phyloP scores from a whole-genome alignment of 345 rosid species.

The Lepidium aucheri region DNA sequence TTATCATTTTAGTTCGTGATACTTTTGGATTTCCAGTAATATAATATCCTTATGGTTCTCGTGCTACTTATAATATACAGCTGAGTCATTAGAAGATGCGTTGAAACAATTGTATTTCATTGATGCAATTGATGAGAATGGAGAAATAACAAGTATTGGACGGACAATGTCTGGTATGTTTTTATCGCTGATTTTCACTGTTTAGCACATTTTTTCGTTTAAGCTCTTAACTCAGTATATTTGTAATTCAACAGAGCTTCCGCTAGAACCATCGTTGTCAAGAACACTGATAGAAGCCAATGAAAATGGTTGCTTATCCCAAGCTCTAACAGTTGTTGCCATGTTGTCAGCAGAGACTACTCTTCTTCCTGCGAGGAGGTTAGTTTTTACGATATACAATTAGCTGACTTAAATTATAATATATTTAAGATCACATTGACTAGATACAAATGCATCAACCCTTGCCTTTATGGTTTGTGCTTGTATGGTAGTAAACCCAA shows the following conservation, averaged over 20 bases:
- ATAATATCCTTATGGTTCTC: not conserved
- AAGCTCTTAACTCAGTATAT: not conserved
- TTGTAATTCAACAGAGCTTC: slow-evolving; percentile 61
- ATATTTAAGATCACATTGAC: slow-evolving; percentile 2
- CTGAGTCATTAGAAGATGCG: slow-evolving; percentile 82
- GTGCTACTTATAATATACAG: slow-evolving; percentile 35
- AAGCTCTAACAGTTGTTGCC: slow-evolving; percentile 91
- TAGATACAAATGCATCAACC: not conserved
- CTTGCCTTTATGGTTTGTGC: not conserved
- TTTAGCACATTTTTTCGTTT: not conserved
- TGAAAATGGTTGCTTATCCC: slow-evolving; percentile 71
- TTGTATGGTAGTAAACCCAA: slow-evolving; percentile 40
- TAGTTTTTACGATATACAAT: slow-evolving; percentile 16
- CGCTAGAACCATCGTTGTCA: slow-evolving; percentile 92
- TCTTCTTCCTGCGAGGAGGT: slow-evolving; percentile 74
- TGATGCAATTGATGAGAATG: slow-evolving; percentile 88
- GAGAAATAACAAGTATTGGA: slow-evolving; percentile 75
- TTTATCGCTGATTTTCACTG: slow-evolving; percentile 2
- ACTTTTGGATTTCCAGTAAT: not conserved
- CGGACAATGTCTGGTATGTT: slow-evolving; percentile 80
- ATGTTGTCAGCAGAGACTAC: slow-evolving; percentile 93
- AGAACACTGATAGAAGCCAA: slow-evolving; percentile 90
- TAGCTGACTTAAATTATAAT: not conserved
- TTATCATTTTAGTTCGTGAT: not conserved
- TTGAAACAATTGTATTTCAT: slow-evolving; percentile 81